Evolutionary conservation across 306 rosid species (phyloP).

Genomic region (Canavalia gladiata): DNA sequence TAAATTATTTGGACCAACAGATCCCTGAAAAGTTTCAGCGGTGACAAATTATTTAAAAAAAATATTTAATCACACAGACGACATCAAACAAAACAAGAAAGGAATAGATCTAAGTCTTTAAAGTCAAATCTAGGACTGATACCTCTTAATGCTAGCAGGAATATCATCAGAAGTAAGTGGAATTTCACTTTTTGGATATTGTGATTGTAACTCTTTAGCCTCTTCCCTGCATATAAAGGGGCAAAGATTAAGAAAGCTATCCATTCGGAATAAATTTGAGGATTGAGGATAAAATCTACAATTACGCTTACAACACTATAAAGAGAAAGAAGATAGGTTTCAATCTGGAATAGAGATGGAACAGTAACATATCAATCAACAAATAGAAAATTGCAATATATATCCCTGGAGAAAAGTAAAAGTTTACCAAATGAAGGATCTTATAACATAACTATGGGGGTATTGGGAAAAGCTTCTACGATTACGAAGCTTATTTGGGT

Average conservation of each 20-base stretch:
- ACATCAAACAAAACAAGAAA: conserved; percentile 29
- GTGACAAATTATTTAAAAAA: background rate
- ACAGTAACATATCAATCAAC: conserved; percentile 12
- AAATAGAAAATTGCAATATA: conserved; percentile 4
- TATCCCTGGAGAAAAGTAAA: background rate
- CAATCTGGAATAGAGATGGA: background rate
- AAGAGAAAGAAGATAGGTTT: background rate
- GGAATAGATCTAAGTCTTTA: background rate
- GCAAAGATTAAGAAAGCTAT: conserved; percentile 28
- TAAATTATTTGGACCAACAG: background rate
- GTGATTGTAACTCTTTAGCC: conserved; percentile 68
- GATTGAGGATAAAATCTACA: conserved; percentile 6
- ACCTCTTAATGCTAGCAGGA: conserved; percentile 71
- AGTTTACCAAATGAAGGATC: conserved; percentile 5
- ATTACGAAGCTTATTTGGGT: background rate
- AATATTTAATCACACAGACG: conserved; percentile 3
- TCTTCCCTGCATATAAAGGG: conserved; percentile 64
- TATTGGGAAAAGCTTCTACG: background rate
- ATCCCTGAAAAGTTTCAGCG: conserved; percentile 16
- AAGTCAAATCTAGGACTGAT: conserved; percentile 13
- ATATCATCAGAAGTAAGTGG: conserved; percentile 52
- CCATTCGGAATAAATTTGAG: conserved; percentile 35
- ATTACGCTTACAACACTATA: background rate
- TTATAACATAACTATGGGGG: background rate
- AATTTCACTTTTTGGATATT: conserved; percentile 40